Conservation (phyloP, 1,139 yeast genomes). For the Candida sp. region DNA sequence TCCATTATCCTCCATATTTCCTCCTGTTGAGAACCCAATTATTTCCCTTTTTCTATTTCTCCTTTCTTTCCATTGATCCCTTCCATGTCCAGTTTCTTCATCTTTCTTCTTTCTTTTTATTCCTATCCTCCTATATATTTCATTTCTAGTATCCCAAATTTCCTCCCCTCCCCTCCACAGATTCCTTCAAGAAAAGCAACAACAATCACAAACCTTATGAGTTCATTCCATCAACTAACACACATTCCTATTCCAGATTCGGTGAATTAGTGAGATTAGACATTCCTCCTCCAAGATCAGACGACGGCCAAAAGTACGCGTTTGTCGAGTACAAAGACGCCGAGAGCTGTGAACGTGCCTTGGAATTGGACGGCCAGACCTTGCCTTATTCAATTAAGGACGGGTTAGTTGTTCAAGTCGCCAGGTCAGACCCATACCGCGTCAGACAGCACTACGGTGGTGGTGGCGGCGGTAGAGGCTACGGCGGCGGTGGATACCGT, state of each 20-base stretch:
- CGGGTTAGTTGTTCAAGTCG: constrained; percentile 60
- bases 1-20: constrained; percentile 6
- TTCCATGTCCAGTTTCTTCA: constrained; percentile 5
- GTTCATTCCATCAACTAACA: constrained; percentile 11
- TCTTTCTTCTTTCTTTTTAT: constrained; percentile 2
- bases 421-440: constrained; percentile 58
- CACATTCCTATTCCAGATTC: constrained; percentile 35
- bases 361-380: constrained; percentile 52
- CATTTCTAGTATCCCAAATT: background rate
- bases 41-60: constrained; percentile 7
- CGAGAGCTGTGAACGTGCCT: constrained; percentile 66
- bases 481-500: constrained; percentile 24
- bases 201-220: constrained; percentile 3
- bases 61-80: constrained; percentile 6
- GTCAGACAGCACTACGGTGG: constrained; percentile 34
- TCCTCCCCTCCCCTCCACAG: background rate
- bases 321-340: constrained; percentile 68
- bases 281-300: constrained; percentile 71
- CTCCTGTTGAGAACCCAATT: constrained; percentile 5
- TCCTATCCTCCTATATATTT: background rate
- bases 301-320: constrained; percentile 71
- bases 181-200: constrained; percentile 14
- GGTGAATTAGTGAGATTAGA: constrained; percentile 71
- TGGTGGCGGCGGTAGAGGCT: constrained; percentile 25
- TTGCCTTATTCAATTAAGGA: constrained; percentile 40